A percentile compares a stretch with the other conserved stretches of the same genome.
These are phyloP conservation scores for Paraconiothyrium sp. DNA, from an alignment of 2,329 filamentous ascomycete genomes.

Conservation along the genomic window DNA sequence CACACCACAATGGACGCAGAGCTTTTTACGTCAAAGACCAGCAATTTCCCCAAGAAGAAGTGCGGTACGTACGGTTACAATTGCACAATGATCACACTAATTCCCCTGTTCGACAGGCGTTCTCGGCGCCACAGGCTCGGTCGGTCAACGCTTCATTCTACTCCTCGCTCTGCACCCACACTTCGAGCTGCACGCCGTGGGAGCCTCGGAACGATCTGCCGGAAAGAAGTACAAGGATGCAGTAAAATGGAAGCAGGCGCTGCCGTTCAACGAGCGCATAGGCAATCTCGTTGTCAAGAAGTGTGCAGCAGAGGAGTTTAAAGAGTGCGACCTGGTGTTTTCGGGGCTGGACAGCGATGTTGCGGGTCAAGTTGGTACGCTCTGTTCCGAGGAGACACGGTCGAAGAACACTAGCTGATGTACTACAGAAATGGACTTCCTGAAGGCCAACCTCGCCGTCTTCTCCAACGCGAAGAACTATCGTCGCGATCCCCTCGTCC, in stretches of 20 bases:
- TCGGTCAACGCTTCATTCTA: conserved; percentile 94
- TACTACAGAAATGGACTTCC: conserved; percentile 79
- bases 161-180: conserved; percentile 87
- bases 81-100: conserved; percentile 3
- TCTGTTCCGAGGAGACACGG: neutral
- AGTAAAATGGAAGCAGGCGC: conserved; percentile 91
- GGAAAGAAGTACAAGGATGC: conserved; percentile 96
- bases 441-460: conserved; percentile 85
- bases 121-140: conserved; percentile 90
- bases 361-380: conserved; percentile 85
- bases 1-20: conserved; percentile 52
- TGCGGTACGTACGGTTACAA: conserved; percentile 60
- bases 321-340: conserved; percentile 92
- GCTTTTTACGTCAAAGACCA: conserved; percentile 51
- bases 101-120: conserved; percentile 60
- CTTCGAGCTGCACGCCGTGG: conserved; percentile 86
- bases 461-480: conserved; percentile 99
- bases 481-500: conserved; percentile 87
- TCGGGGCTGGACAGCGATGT: conserved; percentile 92
- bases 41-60: conserved; percentile 61
- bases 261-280: conserved; percentile 78
- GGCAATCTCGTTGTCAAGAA: conserved; percentile 85
- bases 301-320: conserved; percentile 83
- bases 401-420: conserved; percentile 8
- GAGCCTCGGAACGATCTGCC: conserved; percentile 86